Conservation (phyloP, 2,329 filamentous ascomycete genomes). For the Clonostachys solani region DNA sequence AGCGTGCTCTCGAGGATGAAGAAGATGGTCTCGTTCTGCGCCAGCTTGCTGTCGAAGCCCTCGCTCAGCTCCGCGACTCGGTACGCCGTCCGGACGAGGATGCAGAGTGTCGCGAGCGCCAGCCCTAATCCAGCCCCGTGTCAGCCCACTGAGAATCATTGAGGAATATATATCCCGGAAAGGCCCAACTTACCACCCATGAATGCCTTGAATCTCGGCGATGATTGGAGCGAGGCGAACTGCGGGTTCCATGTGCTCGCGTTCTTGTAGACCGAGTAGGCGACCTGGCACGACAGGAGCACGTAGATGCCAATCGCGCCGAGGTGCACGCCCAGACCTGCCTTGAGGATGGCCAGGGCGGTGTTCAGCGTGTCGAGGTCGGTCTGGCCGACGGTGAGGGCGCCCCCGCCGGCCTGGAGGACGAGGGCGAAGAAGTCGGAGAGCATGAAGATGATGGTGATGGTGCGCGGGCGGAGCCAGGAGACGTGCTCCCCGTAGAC, state of each 20-base stretch:
- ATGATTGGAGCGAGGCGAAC: neutral
- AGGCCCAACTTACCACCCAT: neutral
- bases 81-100: slow-evolving; percentile 58
- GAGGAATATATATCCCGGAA: neutral
- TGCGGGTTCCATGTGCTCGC: neutral
- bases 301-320: slow-evolving; percentile 35
- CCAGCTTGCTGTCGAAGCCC: slow-evolving; percentile 55
- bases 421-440: slow-evolving; percentile 44
- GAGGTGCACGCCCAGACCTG: slow-evolving; percentile 43
- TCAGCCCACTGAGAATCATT: neutral
- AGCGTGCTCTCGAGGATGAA: slow-evolving; percentile 49
- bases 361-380: slow-evolving; percentile 12
- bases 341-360: slow-evolving; percentile 54
- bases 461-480: slow-evolving; percentile 20
- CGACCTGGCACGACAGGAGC: slow-evolving; percentile 19
- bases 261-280: neutral
- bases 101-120: slow-evolving; percentile 15
- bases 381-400: slow-evolving; percentile 27
- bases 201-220: neutral
- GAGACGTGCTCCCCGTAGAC: slow-evolving; percentile 32
- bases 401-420: slow-evolving; percentile 45
- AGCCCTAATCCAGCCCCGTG: neutral
- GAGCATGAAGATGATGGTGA: slow-evolving; percentile 34
- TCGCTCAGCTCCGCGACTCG: slow-evolving; percentile 58
- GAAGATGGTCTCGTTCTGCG: slow-evolving; percentile 45